Percentiles rank a stretch among this genome's conserved stretches.
phyloP scores from a whole-genome alignment of 306 rosid genomes.

The Heteromeles arbutifolia region DNA sequence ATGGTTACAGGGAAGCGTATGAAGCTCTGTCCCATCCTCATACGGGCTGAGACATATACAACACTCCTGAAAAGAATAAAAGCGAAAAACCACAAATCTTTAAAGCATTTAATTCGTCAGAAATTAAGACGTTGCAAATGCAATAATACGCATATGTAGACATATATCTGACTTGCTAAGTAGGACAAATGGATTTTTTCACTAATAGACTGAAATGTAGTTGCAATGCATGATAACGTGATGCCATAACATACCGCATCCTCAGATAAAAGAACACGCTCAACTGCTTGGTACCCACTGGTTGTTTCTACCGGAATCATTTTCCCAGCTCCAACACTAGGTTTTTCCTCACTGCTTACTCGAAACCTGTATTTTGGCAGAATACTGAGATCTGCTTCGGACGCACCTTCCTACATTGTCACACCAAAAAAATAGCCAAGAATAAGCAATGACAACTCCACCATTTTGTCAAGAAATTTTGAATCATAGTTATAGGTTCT shows the following conservation, averaged over 20 bases:
- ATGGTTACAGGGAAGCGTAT: conserved; percentile 92
- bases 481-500: conserved; percentile 2
- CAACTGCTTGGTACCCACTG: conserved; percentile 59
- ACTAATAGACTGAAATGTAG: not conserved
- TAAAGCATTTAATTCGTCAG: not conserved
- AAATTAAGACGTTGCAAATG: not conserved
- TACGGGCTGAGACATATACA: conserved; percentile 89
- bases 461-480: not conserved
- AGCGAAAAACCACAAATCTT: not conserved
- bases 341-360: conserved; percentile 42
- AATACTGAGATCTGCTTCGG: conserved; percentile 79
- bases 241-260: conserved; percentile 68
- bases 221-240: not conserved
- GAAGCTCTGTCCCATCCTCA: conserved; percentile 84
- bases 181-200: not conserved
- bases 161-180: not conserved
- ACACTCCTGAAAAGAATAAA: conserved; percentile 61
- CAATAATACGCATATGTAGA: not conserved
- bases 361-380: conserved; percentile 71
- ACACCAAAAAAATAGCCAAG: conserved; percentile 7
- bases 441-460: conserved; percentile 17
- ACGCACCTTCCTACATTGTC: conserved; percentile 74
- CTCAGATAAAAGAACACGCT: conserved; percentile 60
- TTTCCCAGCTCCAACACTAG: conserved; percentile 67
- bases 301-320: conserved; percentile 74